Evolutionary conservation across 306 rosid species (phyloP).

Genomic region (Geum urbanum): DNA sequence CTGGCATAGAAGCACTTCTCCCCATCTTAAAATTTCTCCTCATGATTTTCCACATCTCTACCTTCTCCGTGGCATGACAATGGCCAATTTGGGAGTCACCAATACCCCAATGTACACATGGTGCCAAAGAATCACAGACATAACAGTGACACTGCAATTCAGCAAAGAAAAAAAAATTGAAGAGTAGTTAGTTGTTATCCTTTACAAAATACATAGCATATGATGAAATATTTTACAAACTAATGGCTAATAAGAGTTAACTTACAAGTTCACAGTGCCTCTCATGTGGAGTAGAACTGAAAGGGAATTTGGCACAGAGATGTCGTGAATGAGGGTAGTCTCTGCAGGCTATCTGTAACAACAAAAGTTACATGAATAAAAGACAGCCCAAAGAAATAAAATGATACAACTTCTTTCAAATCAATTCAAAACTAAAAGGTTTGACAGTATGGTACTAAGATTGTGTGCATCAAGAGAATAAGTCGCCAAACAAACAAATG

Average conservation of each 20-base stretch:
- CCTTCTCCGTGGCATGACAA: constrained; percentile 75
- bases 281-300: constrained; percentile 60
- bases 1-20: constrained; percentile 31
- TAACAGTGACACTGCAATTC: constrained; percentile 83
- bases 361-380: constrained; percentile 16
- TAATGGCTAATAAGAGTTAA: constrained; percentile 9
- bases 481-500: constrained; percentile 14
- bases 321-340: constrained; percentile 84
- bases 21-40: constrained; percentile 40
- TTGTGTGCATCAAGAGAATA: constrained; percentile 4
- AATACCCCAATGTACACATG: constrained; percentile 59
- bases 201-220: background rate
- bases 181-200: background rate
- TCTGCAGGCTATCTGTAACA: constrained; percentile 71
- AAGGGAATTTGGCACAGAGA: constrained; percentile 64
- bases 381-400: constrained; percentile 14
- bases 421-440: constrained; percentile 9
- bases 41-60: constrained; percentile 48
- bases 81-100: constrained; percentile 40
- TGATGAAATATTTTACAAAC: background rate
- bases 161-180: constrained; percentile 19
- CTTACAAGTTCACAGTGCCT: constrained; percentile 53
- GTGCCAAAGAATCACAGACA: constrained; percentile 72
- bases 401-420: constrained; percentile 14
- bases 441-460: background rate